A percentile compares a stretch with the other conserved stretches of the same genome.
Evolutionary conservation across 768 basidiomycete species (phyloP).

Genomic region (Paxillus rubicundulus): DNA sequence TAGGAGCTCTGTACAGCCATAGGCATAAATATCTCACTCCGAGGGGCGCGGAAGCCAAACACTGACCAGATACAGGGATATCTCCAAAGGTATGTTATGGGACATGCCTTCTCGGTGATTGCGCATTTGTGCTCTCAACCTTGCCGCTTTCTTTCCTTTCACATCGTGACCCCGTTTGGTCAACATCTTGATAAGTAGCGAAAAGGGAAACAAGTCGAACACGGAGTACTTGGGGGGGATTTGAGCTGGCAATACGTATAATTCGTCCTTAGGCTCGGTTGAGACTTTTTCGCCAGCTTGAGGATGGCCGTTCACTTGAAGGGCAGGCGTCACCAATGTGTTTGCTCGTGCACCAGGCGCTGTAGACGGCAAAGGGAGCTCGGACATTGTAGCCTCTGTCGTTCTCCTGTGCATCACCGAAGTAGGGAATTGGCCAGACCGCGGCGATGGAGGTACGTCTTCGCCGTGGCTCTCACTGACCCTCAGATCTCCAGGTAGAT

Average conservation of each 20-base stretch:
- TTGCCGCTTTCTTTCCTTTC: conserved; percentile 62
- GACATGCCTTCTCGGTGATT: conserved; percentile 37
- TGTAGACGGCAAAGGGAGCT: conserved; percentile 31
- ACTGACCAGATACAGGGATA: conserved; percentile 64
- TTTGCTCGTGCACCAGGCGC: conserved; percentile 13
- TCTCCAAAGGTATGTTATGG: conserved; percentile 67
- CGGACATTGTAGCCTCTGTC: conserved; percentile 12
- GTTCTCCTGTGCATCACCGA: conserved; percentile 1
- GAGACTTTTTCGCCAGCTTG: conserved; percentile 4
- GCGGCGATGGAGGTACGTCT: conserved; percentile 6
- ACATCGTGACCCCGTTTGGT: conserved; percentile 47
- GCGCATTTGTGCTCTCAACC: conserved; percentile 48
- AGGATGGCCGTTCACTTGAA: conserved; percentile 5
- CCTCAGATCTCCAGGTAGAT: conserved; percentile 17
- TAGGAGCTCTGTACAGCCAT: conserved; percentile 60
- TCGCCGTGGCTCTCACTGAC: not conserved
- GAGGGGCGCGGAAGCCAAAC: not conserved
- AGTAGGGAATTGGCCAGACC: conserved; percentile 4
- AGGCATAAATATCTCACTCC: not conserved
- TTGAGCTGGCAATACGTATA: conserved; percentile 48
- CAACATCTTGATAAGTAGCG: conserved; percentile 49
- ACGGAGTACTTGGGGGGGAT: conserved; percentile 59
- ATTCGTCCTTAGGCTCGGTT: conserved; percentile 37
- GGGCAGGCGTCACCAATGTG: conserved; percentile 9
- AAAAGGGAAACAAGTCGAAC: conserved; percentile 71